Evolutionary conservation across 495 filamentous ascomycete genomes (phyloP).

Genomic region (Aspergillus haitiensis): DNA sequence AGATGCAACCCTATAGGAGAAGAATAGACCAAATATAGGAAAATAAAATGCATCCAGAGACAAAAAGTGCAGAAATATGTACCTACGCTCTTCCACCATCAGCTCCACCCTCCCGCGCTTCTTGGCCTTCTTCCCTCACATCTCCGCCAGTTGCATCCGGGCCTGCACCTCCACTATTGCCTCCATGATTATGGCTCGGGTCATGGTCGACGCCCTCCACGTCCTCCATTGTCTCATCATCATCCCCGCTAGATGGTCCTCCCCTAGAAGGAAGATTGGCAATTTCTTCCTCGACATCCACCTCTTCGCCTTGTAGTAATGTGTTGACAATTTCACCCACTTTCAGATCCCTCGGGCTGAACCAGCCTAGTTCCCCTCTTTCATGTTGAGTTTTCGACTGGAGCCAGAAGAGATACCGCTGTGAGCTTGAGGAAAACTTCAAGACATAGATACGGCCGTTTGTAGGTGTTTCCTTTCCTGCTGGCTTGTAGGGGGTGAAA

Average conservation of each 20-base stretch:
- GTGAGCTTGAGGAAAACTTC: conserved; percentile 91
- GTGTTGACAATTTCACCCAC: conserved; percentile 82
- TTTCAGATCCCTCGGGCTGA: conserved; percentile 76
- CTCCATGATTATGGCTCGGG: conserved; percentile 54
- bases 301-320: conserved; percentile 84
- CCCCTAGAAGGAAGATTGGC: conserved; percentile 51
- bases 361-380: conserved; percentile 69
- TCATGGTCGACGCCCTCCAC: conserved; percentile 64
- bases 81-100: conserved; percentile 99
- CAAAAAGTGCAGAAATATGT: conserved; percentile 45
- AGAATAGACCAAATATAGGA: background rate
- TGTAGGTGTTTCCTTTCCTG: conserved; percentile 61
- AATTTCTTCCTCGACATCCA: conserved; percentile 78
- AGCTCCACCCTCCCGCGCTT: conserved; percentile 84
- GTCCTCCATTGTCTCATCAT: conserved; percentile 84
- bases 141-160: conserved; percentile 85
- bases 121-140: conserved; percentile 83
- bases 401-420: conserved; percentile 93
- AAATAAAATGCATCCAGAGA: conserved; percentile 11
- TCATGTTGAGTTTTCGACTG: conserved; percentile 82
- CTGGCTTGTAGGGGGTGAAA: conserved; percentile 74
- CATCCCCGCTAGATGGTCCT: conserved; percentile 53
- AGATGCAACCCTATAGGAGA: conserved; percentile 14
- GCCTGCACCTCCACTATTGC: conserved; percentile 75
- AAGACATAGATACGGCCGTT: conserved; percentile 90